Evolutionary conservation across 1,284 basidiomycete genomes (phyloP).

Genomic region (Cystobasidium pallidum): DNA sequence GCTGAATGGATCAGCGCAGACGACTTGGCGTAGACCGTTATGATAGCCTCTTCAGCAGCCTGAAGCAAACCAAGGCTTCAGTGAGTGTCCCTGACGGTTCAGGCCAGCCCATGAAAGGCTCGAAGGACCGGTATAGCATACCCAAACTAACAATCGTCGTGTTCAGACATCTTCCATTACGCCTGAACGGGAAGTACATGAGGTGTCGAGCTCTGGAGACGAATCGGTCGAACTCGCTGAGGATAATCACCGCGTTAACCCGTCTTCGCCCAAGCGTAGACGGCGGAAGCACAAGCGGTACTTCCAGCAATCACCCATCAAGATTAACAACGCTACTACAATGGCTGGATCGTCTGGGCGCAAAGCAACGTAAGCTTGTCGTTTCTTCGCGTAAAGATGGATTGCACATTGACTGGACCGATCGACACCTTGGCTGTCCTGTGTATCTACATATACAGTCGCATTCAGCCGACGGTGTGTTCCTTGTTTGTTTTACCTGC

Average conservation of each 20-base stretch:
- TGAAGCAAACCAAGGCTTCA: neutral
- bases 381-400: slow-evolving; percentile 10
- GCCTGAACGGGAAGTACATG: neutral
- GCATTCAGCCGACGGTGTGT: neutral
- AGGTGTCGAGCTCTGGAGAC: slow-evolving; percentile 6
- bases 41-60: neutral
- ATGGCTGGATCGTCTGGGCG: neutral
- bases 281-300: neutral
- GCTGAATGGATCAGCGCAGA: neutral
- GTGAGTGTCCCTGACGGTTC: neutral
- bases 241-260: neutral
- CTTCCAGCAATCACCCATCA: neutral
- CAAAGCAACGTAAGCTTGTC: slow-evolving; percentile 2
- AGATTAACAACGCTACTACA: neutral
- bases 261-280: neutral
- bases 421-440: slow-evolving; percentile 5
- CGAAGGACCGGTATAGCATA: too few species aligned
- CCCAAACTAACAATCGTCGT: neutral
- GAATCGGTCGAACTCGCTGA: slow-evolving; percentile 1
- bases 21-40: neutral
- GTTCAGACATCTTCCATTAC: neutral
- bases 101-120: neutral
- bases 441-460: neutral
- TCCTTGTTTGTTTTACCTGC: too few species aligned
- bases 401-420: slow-evolving; percentile 8